These are phyloP conservation scores for Aureobasidium pullulans DNA, from an alignment of 2,329 filamentous ascomycete species.

Conservation along the genomic window DNA sequence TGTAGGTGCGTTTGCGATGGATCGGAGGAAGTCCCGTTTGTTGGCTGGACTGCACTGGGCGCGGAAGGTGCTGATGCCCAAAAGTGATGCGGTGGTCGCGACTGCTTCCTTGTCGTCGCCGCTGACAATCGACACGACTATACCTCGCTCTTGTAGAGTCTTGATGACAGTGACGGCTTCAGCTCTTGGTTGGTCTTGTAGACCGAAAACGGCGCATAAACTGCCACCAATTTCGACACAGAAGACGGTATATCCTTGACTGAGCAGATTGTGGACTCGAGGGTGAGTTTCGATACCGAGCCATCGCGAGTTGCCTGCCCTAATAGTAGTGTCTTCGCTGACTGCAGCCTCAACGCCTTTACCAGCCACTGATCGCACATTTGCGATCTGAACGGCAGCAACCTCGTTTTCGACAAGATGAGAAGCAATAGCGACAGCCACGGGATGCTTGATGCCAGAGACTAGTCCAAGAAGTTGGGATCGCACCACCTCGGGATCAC, in stretches of 20 bases:
- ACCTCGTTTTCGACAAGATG: slow-evolving; percentile 22
- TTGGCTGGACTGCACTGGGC: slow-evolving; percentile 45
- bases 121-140: slow-evolving; percentile 49
- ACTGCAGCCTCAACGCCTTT: slow-evolving; percentile 36
- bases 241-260: slow-evolving; percentile 45
- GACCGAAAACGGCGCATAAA: slow-evolving; percentile 43
- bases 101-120: slow-evolving; percentile 49
- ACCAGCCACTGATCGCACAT: slow-evolving; percentile 35
- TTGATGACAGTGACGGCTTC: slow-evolving; percentile 47
- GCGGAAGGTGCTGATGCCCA: slow-evolving; percentile 37
- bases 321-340: slow-evolving; percentile 25
- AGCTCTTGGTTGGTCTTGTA: slow-evolving; percentile 41
- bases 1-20: slow-evolving; percentile 19
- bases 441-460: slow-evolving; percentile 22
- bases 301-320: slow-evolving; percentile 44
- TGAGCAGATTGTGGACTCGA: slow-evolving; percentile 29
- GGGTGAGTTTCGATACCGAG: slow-evolving; percentile 29
- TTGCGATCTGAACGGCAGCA: not conserved
- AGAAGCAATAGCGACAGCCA: slow-evolving; percentile 19
- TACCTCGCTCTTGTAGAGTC: slow-evolving; percentile 41
- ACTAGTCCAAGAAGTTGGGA: slow-evolving; percentile 14
- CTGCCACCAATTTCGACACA: slow-evolving; percentile 45
- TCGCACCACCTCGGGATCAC: not conserved
- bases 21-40: slow-evolving; percentile 33
- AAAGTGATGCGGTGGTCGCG: slow-evolving; percentile 36